Evolutionary conservation across 495 filamentous ascomycete genomes (phyloP).

Genomic region (Talaromyces thailandensis): DNA sequence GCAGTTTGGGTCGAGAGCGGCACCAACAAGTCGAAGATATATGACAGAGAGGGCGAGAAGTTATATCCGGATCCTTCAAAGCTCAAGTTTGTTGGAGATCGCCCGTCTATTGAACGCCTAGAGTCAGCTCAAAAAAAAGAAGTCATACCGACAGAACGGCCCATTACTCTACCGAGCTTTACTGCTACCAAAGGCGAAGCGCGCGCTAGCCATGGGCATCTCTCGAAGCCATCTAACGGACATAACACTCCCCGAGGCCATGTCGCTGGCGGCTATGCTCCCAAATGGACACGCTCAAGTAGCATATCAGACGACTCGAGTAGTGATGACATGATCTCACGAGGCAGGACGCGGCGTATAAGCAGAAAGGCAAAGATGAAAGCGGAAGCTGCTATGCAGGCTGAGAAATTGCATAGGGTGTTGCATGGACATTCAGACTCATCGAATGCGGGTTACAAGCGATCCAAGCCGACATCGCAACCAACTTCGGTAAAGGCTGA

Average conservation of each 20-base stretch:
- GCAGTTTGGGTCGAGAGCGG: conserved; percentile 75
- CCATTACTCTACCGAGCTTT: not conserved
- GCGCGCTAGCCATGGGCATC: not conserved
- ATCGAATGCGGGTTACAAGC: not conserved
- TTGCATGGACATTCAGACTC: not conserved
- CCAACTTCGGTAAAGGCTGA: not conserved
- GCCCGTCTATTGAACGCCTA: no score
- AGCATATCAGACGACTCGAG: conserved; percentile 2
- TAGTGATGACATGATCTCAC: not conserved
- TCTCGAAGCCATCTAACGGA: not conserved
- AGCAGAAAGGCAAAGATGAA: conserved; percentile 2
- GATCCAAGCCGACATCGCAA: not conserved
- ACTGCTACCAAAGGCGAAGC: not conserved
- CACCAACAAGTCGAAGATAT: conserved; percentile 63
- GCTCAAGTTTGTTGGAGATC: conserved; percentile 7
- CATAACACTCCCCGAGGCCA: not conserved
- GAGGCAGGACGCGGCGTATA: conserved; percentile 5
- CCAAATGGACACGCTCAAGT: conserved; percentile 5
- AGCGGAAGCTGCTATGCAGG: not conserved
- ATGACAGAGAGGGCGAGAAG: conserved; percentile 61
- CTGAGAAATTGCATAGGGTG: not conserved
- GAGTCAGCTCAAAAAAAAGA: not conserved
- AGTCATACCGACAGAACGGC: not conserved
- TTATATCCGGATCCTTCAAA: conserved; percentile 47
- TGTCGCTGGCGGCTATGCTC: not conserved